Evolutionary conservation across 176 grass and related monocot genomes (phyloP), one percentile per base, ranked within the genome.

Genomic region (Rhipidocladum racemiflorum): DNA sequence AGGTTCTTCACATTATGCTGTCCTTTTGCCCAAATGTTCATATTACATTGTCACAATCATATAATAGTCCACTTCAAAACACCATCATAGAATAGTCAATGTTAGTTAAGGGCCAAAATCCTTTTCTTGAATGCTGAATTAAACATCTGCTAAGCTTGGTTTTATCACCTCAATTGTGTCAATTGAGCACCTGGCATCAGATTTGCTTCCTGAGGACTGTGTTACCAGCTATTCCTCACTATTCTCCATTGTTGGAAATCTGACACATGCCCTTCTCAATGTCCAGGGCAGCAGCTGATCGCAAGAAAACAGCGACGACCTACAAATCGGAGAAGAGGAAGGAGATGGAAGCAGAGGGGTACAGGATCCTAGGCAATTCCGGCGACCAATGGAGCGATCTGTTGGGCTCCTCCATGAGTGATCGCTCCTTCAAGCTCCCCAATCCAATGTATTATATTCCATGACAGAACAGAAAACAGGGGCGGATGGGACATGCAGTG

Each of bases 311-410:
- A 0, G 88, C 93, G 2, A 87, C 40, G 2, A 40, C 16, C 7
- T 93, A 89, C 80, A 93, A 97, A 69, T 91, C 93, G 10, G 88
- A 91, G 24, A 97, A 93, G 87, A 91, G 90, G 61, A 66, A 67
- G 17, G 83, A 91, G 32, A 75, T 97, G 35, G 88, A 91, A 79
- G 80, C 68, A 3, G 80, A 93, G n/a, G 93, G 91, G 74, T 97
- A 87, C 48, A 86, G 81, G 85, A 97, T 97, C 57, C 76, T 89
- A 14, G 93, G 93, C 29, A 97, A 97, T 75, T 97, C 93, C 0
- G 93, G 93, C 23, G 93, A 97, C 71, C 93, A 97, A 27, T 97
- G 93, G 93, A 97, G 93, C 23, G 93, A 97, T 56, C 80, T 93
- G 64, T 40, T 93, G 73, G 93, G 93, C 43, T 93, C 36, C 53